phyloP scores from a whole-genome alignment of 2,329 filamentous ascomycete genomes.

The Sphaerulina musiva region DNA sequence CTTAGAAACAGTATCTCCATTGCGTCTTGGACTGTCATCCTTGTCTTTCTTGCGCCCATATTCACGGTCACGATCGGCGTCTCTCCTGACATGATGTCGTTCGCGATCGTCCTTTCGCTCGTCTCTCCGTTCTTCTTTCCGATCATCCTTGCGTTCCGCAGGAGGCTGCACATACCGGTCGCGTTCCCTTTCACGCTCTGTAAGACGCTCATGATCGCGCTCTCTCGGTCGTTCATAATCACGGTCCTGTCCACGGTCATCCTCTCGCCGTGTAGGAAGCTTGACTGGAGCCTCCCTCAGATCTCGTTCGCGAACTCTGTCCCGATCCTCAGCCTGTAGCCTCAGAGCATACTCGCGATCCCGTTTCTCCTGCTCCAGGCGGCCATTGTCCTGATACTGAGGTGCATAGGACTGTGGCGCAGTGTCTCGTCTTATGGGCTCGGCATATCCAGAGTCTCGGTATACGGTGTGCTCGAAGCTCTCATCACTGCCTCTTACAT shows the following conservation, averaged over 20 bases:
- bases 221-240: conserved; percentile 17
- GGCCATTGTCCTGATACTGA: conserved; percentile 22
- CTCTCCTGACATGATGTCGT: conserved; percentile 26
- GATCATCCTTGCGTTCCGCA: conserved; percentile 8
- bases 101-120: conserved; percentile 23
- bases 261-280: conserved; percentile 29
- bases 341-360: conserved; percentile 25
- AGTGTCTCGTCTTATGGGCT: conserved; percentile 28
- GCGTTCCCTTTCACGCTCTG: conserved; percentile 27
- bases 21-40: conserved; percentile 22
- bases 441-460: conserved; percentile 27
- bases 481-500: conserved; percentile 35
- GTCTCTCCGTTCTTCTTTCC: conserved; percentile 9
- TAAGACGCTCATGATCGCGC: conserved; percentile 21
- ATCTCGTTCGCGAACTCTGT: conserved; percentile 28
- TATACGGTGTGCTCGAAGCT: conserved; percentile 36
- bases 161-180: conserved; percentile 16
- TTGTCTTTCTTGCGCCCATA: conserved; percentile 26
- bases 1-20: conserved; percentile 18
- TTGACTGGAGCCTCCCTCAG: conserved; percentile 22
- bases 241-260: conserved; percentile 27
- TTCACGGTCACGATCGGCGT: conserved; percentile 21
- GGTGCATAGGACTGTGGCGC: conserved; percentile 21
- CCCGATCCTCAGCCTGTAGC: conserved; percentile 25
- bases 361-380: conserved; percentile 26